Conservation (phyloP, 202 grass and related monocot species). For the Panicum hallii region DNA sequence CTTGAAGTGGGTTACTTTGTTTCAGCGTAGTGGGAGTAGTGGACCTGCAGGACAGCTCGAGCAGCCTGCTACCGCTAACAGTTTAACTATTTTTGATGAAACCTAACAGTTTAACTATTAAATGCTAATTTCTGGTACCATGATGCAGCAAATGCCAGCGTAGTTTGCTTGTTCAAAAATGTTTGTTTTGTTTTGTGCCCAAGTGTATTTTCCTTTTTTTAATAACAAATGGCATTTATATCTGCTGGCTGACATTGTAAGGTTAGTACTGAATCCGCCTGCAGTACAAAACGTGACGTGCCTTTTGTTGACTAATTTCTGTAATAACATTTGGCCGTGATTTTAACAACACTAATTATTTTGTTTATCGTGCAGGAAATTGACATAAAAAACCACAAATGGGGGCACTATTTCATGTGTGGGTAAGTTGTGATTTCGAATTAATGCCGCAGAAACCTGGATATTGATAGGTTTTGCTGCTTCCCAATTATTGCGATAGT, state of each 20-base stretch:
- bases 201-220: neutral
- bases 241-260: neutral
- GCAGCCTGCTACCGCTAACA: neutral
- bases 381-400: constrained; percentile 94
- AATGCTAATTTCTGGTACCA: neutral
- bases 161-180: neutral
- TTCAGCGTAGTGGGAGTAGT: neutral
- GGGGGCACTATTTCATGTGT: constrained; percentile 99
- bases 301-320: neutral
- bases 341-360: neutral
- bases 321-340: neutral
- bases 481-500: neutral
- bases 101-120: neutral
- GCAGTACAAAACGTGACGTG: neutral
- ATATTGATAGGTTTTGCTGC: neutral
- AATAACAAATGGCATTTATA: neutral
- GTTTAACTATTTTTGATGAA: neutral
- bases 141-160: neutral
- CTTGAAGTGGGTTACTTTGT: neutral
- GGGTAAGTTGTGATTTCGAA: constrained; percentile 66
- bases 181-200: neutral
- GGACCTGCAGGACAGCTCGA: neutral
- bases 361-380: constrained; percentile 66
- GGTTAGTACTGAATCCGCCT: neutral
- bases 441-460: neutral